phyloP scores from a whole-genome alignment of 1,284 basidiomycete genomes.

The Fistulina hepatica region DNA sequence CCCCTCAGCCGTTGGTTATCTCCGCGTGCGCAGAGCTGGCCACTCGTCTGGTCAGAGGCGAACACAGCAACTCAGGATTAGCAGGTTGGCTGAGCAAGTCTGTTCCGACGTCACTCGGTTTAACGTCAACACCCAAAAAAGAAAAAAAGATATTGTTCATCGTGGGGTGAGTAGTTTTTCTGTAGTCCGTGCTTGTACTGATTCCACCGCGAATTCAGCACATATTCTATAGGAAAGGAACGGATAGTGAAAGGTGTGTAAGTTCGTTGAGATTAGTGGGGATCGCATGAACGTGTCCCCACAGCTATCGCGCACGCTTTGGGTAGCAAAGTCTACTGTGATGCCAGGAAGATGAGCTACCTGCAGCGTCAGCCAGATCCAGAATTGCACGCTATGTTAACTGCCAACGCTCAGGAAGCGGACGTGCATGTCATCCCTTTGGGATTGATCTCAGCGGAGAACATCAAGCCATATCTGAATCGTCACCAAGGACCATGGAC shows the following conservation, averaged over 20 bases:
- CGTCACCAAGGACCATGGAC: constrained; percentile 67
- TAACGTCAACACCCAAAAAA: too few species aligned
- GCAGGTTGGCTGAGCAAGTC: too few species aligned
- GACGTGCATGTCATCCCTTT: constrained; percentile 84
- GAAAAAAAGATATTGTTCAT: constrained; percentile 77
- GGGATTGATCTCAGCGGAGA: constrained; percentile 67
- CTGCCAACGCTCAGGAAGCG: constrained; percentile 64
- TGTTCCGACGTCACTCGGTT: too few species aligned
- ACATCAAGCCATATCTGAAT: constrained; percentile 68
- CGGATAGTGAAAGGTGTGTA: constrained; percentile 83
- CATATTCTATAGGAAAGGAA: constrained; percentile 97
- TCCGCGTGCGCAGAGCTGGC: constrained; percentile 85
- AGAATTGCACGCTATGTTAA: constrained; percentile 74
- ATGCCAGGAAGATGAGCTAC: constrained; percentile 70
- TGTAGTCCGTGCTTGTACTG: not conserved
- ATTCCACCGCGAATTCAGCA: constrained; percentile 34
- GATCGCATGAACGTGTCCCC: not conserved
- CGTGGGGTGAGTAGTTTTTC: constrained; percentile 54
- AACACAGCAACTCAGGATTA: too few species aligned
- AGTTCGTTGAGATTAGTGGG: not conserved
- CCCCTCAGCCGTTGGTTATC: constrained; percentile 88
- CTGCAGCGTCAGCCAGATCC: constrained; percentile 74
- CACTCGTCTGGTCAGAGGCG: constrained; percentile 42
- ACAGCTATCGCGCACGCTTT: constrained; percentile 78
- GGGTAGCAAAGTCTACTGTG: constrained; percentile 83